Evolutionary conservation across 495 filamentous ascomycete genomes (phyloP), one percentile per base, ranked within the genome.

Genomic region (Parathielavia hyrcaniae): DNA sequence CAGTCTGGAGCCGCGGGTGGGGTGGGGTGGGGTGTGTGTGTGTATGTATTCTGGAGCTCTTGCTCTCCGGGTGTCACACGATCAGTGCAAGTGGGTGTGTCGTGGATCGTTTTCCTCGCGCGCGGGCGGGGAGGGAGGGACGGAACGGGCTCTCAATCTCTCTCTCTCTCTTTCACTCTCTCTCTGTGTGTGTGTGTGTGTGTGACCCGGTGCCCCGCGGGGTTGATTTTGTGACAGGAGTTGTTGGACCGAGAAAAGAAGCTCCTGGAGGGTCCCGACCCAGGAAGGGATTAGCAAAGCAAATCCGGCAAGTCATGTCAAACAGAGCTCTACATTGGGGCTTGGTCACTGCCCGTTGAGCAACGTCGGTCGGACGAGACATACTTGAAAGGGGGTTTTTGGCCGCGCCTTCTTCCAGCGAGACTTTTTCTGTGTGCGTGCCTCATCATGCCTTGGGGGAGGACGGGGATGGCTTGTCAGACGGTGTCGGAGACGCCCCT

Each of bases 271-370:
- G 40, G 12, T 61, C 64, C 56, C 34, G 64, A 67, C 55, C 40
- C n/a, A n/a, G 66, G 69, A 63, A 64, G 45, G 49, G 57, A 46
- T 70, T 64, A 71, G 66, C 67, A 57, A n/a, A 66, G 61, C 69
- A 51, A 60, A 71, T 66, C 40, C 50, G 65, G 69, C 60, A 65
- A 59, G 22, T 53, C 44, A 49, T 49, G 55, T 60, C 53, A 45
- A 57, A 61, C 58, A 64, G 55, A 47, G 56, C 46, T 56, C 65
- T 65, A 38, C 40, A 64, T 61, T 47, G 20, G 64, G 64, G 53
- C 58, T n/a, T 48, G 39, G 32, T 16, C 34, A 57, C 40, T 32
- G 47, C 38, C n/a, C n/a, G 40, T 63, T 66, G 67, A 59, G 65
- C 60, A 65, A 71, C 69, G 38, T 65, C 49, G 47, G 40, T 35